Base-by-base conservation (phyloP, 2,329 filamentous ascomycete genomes). In the Penicillium rolfsii region DNA sequence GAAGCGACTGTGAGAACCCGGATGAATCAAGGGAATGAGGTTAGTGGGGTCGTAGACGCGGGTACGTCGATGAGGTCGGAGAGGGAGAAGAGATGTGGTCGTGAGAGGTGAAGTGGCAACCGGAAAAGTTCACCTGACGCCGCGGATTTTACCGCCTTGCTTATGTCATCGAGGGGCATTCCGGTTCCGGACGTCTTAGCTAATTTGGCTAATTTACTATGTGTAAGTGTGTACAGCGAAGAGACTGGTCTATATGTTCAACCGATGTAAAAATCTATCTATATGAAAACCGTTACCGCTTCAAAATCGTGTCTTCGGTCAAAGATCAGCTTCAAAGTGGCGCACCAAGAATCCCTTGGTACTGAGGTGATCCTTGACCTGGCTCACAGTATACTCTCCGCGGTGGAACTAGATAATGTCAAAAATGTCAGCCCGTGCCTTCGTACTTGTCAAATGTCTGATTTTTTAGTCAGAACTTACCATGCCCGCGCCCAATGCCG, bases 401-500 rank as follows among this genome's bases (percentile, higher is more conserved):
- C 95, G 83, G 80, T 99, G 95, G 79, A 99, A 99, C 85, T 87
- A 61, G 40, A 24, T 28, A 41, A 53, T 53, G 8, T 58, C 52
- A 24, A 45, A 50, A 43, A 38, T 40, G 55, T 52, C 19, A 55
- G 50, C 35, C n/a, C 43, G 3, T 26, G 16, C 7, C 35, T 54
- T 26, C n/a, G n/a, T 22, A 41, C 11, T 3, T 12, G 24, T n/a
- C 28, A 7, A n/a, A 36, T 26, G 26, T 36, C 6, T 8, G 11
- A 26, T n/a, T 5, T 2, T 7, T 28, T 36, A 11, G n/a, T 16
- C 40, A 16, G 16, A 24, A 80, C 83, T 77, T 76, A 87, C 85
- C 89, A 99, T 99, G 56, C 95, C 95, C 8, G 95, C 95, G 3
- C 95, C 95, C 62, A 99, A 80, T 30, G 95, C 95, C 53, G 95